These are phyloP conservation scores for Fistulifera pelliculosa DNA, from an alignment of 108 stramenopile species.

Conservation along the genomic window DNA sequence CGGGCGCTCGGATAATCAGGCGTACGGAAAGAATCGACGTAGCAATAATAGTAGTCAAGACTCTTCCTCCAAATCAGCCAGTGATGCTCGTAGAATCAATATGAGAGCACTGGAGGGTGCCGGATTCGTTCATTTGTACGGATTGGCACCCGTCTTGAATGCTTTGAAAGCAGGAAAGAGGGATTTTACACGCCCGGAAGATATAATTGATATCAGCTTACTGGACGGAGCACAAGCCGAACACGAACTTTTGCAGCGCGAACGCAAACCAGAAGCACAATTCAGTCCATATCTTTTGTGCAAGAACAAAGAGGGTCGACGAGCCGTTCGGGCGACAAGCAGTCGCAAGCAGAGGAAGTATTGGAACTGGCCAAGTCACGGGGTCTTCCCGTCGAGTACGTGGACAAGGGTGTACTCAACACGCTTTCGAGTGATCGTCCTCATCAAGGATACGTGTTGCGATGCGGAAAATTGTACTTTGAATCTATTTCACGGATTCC, in stretches of 20 bases:
- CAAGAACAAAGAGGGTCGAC: slow-evolving; percentile 27
- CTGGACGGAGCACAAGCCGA: slow-evolving; percentile 12
- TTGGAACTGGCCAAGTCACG: slow-evolving; percentile 42
- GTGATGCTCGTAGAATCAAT: slow-evolving; percentile 39
- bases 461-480: slow-evolving; percentile 65
- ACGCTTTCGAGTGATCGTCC: slow-evolving; percentile 75
- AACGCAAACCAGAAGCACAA: slow-evolving; percentile 59
- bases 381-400: slow-evolving; percentile 42
- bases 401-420: slow-evolving; percentile 82
- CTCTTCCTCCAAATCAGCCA: no score
- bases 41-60: neutral
- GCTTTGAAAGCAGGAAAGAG: slow-evolving; percentile 60
- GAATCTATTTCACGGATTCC: slow-evolving; percentile 38
- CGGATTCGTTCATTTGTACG: slow-evolving; percentile 83
- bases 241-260: slow-evolving; percentile 7
- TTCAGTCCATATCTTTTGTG: slow-evolving; percentile 64
- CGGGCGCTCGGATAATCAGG: no score
- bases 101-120: slow-evolving; percentile 62
- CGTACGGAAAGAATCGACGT: slow-evolving; percentile 1
- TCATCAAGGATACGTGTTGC: slow-evolving; percentile 70
- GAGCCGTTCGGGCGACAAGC: slow-evolving; percentile 32
- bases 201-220: slow-evolving; percentile 18
- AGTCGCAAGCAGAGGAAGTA: slow-evolving; percentile 39
- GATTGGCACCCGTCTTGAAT: slow-evolving; percentile 70
- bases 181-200: slow-evolving; percentile 35